Evolutionary conservation across 148 eudicot species (phyloP).

Genomic region (Camellia granthamiana): DNA sequence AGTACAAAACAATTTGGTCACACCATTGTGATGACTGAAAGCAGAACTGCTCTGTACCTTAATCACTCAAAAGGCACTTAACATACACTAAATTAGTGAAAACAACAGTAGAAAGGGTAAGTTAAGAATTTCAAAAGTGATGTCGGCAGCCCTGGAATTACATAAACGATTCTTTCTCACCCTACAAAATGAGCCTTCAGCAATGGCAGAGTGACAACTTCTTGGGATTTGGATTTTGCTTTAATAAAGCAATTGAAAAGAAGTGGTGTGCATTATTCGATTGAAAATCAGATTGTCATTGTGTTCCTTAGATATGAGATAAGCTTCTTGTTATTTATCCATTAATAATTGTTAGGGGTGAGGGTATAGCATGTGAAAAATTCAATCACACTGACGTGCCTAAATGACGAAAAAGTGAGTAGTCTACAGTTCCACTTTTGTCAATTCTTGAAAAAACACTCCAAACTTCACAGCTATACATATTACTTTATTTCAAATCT

Average conservation of each 20-base stretch:
- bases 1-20: neutral
- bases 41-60: neutral
- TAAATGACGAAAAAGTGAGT: neutral
- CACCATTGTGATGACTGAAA: neutral
- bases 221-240: constrained; percentile 8
- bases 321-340: neutral
- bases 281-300: constrained; percentile 4
- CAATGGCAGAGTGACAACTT: neutral
- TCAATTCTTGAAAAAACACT: neutral
- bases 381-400: neutral
- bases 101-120: neutral
- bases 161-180: neutral
- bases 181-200: constrained; percentile 3
- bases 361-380: neutral
- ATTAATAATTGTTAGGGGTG: neutral
- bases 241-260: constrained; percentile 15
- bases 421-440: neutral
- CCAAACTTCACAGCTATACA: neutral
- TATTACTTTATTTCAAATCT: neutral
- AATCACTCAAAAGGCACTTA: neutral
- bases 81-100: neutral
- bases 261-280: constrained; percentile 3
- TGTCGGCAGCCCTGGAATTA: neutral
- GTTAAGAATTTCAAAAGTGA: neutral
- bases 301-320: neutral